Evolutionary conservation across 1,139 yeast species (phyloP), one percentile per base, ranked within the genome.

Genomic region (Scheffersomyces illinoinensis): DNA sequence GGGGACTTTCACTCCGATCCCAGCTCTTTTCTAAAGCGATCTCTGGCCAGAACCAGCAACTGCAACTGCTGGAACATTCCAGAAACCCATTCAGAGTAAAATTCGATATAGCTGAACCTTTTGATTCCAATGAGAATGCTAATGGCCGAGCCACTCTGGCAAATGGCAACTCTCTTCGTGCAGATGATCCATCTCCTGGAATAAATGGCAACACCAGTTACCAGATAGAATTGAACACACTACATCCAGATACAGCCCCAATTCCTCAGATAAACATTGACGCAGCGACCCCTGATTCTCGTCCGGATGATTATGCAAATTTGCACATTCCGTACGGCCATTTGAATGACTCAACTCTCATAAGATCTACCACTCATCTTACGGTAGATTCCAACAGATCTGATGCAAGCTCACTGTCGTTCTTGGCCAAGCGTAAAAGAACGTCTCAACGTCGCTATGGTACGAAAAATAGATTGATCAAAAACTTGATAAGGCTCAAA

Each of bases 1-100:
- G 97, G 68, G 93, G 96, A 0, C 85, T 88, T 61, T 89, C 95
- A 3, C 75, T 91, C 57, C 80, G 96, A 64, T 83, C 93, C 0
- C 96, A 90, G 73, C 78, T 90, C 62, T 85, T 90, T 74, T 87
- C 84, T 71, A 87, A 84, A 62, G 72, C 78, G 10, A 64, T 78
- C n/a, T 64, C 68, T 47, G 65, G 63, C 21, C 62, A 64, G 58
- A 55, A 56, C 54, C 53, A 54, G 17, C 50, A 51, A 47, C 50
- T 49, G 26, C 47, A 33, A 33, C 43, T 12, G 43, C 43, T 33
- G 43, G 17, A 33, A 33, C 43, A 10, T 10, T 33, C 43, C 43
- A 33, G 43, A 33, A 55, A 53, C 54, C 55, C 61, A 54, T 55
- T 24, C 50, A 33, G 50, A 53, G 50, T 50, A 26, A 48, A 48